Percentiles rank a stretch among this genome's conserved stretches.
Conservation (phyloP, 441 rosid genomes). For the Aleurites moluccanus region DNA sequence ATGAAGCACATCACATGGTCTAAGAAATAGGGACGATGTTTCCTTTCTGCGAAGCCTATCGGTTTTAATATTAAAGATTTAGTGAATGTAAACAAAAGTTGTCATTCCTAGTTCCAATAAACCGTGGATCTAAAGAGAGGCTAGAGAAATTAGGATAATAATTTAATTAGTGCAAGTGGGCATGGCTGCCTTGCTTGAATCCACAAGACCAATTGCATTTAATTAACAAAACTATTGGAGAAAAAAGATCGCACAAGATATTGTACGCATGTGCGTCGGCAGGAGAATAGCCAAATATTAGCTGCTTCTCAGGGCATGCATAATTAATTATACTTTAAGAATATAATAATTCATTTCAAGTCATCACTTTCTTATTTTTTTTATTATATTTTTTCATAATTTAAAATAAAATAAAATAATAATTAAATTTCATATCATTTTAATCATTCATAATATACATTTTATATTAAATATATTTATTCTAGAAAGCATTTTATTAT, state of each 20-base stretch:
- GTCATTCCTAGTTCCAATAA: constrained; percentile 17
- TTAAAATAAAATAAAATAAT: too few species aligned
- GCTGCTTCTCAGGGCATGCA: too few species aligned
- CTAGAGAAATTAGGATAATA: neutral
- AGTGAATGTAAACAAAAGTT: neutral
- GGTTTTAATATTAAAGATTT: neutral
- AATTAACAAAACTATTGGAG: neutral
- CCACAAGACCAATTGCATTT: neutral
- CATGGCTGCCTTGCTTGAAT: constrained; percentile 5
- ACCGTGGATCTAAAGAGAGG: neutral
- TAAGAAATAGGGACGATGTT: constrained; percentile 36
- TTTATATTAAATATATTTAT: too few species aligned
- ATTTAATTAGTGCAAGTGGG: constrained; percentile 17
- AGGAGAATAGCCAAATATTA: constrained; percentile 1
- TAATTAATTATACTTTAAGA: too few species aligned
- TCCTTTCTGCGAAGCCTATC: constrained; percentile 25
- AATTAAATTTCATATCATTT: too few species aligned
- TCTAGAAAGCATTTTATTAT: too few species aligned
- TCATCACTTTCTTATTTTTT: too few species aligned
- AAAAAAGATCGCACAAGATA: neutral
- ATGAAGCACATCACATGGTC: constrained; percentile 35
- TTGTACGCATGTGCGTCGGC: constrained; percentile 10
- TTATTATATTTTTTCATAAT: too few species aligned
- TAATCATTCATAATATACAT: too few species aligned
- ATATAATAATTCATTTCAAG: too few species aligned